Conservation (phyloP, 345 rosid genomes). For the Eucalyptus dawsonii region DNA sequence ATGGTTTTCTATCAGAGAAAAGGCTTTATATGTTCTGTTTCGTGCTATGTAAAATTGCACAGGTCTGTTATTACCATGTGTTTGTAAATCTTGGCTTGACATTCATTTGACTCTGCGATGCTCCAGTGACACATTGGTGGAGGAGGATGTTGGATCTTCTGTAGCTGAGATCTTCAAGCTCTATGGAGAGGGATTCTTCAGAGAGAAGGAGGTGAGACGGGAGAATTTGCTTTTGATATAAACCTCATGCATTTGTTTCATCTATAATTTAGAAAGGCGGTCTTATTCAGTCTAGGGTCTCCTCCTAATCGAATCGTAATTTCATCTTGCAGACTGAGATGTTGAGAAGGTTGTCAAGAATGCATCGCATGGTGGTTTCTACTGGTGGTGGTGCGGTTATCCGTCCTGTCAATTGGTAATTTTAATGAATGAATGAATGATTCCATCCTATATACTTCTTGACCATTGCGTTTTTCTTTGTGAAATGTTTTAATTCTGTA, state of each 20-base stretch:
- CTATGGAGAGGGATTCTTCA: conserved; percentile 74
- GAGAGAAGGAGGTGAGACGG: conserved; percentile 69
- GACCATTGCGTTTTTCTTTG: background rate
- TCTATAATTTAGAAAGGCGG: background rate
- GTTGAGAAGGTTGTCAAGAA: conserved; percentile 44
- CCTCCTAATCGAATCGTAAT: background rate
- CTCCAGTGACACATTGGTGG: conserved; percentile 59
- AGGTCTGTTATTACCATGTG: background rate
- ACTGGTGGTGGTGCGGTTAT: conserved; percentile 96
- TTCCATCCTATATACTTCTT: background rate
- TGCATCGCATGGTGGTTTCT: conserved; percentile 66
- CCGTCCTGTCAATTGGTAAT: conserved; percentile 70
- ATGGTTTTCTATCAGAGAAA: background rate
- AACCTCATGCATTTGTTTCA: background rate
- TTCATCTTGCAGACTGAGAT: conserved; percentile 37
- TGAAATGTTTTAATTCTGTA: background rate
- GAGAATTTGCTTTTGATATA: background rate
- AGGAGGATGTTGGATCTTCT: conserved; percentile 47
- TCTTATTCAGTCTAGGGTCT: background rate
- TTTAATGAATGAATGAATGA: background rate
- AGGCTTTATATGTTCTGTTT: background rate
- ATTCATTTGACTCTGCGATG: background rate
- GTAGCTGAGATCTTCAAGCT: conserved; percentile 76
- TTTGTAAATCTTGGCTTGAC: background rate
- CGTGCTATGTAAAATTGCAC: background rate